These are phyloP conservation scores for Ambrosia artemisiifolia DNA, from an alignment of 129 eudicot species.

Conservation along the genomic window DNA sequence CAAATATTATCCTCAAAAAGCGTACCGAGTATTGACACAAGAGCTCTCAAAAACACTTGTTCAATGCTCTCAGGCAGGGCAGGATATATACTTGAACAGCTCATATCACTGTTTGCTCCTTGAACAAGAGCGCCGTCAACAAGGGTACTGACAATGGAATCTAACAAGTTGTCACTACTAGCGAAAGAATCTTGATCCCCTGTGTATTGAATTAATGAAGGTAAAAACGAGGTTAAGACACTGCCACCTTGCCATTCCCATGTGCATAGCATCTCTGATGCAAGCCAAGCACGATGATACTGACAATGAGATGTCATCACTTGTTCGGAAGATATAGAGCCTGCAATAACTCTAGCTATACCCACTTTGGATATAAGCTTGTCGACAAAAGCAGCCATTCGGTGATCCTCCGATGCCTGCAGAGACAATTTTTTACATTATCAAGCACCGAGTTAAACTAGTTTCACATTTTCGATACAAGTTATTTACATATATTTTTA, in stretches of 20 bases:
- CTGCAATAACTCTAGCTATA: conserved; percentile 58
- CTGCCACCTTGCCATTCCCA: conserved; percentile 95
- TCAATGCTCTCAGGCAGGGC: conserved; percentile 36
- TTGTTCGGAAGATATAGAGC: conserved; percentile 27
- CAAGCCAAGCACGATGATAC: conserved; percentile 80
- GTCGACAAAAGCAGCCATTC: conserved; percentile 63
- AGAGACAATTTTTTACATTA: not conserved
- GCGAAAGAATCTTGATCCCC: conserved; percentile 26
- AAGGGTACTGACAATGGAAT: conserved; percentile 52
- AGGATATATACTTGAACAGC: conserved; percentile 20
- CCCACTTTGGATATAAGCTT: conserved; percentile 73
- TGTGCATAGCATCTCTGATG: conserved; percentile 86
- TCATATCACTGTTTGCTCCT: conserved; percentile 41
- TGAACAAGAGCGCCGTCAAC: conserved; percentile 85
- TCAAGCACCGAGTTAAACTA: not conserved
- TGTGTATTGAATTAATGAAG: conserved; percentile 43
- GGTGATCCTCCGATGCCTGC: conserved; percentile 21
- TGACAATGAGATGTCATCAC: conserved; percentile 23
- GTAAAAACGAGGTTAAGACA: conserved; percentile 65
- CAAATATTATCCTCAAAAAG: conserved; percentile 62
- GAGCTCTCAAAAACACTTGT: conserved; percentile 69
- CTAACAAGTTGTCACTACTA: conserved; percentile 39
- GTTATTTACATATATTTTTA: not conserved
- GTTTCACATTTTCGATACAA: not conserved
- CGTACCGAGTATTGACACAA: conserved; percentile 43